A percentile compares a stretch with the other conserved stretches of the same genome.
Conservation (phyloP, 495 filamentous ascomycete species). For the Tuber melanosporum region DNA sequence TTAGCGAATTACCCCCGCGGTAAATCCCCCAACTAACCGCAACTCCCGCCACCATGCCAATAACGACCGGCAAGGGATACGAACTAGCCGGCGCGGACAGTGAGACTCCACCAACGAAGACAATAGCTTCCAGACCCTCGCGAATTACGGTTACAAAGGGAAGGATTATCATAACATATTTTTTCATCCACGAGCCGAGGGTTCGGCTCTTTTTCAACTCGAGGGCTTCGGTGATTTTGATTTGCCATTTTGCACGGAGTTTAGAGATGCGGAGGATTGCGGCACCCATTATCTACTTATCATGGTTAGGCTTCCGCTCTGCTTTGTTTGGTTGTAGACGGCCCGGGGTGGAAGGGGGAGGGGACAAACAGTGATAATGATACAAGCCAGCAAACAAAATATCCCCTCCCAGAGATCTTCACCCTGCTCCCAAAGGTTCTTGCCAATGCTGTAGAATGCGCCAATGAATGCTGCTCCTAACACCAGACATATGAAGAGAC, state of each 20-base stretch:
- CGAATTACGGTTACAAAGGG: slow-evolving; percentile 65
- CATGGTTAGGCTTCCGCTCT: not conserved
- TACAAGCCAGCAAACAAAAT: slow-evolving; percentile 54
- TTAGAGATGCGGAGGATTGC: slow-evolving; percentile 66
- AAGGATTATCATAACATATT: slow-evolving; percentile 64
- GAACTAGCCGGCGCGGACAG: slow-evolving; percentile 56
- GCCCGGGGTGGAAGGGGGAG: not conserved
- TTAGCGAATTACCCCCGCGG: slow-evolving; percentile 55
- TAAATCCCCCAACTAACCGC: slow-evolving; percentile 59
- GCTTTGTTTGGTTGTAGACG: not conserved
- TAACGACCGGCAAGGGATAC: slow-evolving; percentile 59
- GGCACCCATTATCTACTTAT: slow-evolving; percentile 55
- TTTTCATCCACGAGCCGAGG: slow-evolving; percentile 53
- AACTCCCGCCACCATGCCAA: slow-evolving; percentile 53
- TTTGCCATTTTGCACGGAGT: slow-evolving; percentile 63
- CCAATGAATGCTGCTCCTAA: slow-evolving; percentile 61
- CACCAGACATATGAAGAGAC: slow-evolving; percentile 53
- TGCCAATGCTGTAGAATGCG: slow-evolving; percentile 58
- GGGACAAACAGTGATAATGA: slow-evolving; percentile 54
- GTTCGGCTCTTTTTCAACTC: slow-evolving; percentile 45
- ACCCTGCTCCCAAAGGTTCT: slow-evolving; percentile 51
- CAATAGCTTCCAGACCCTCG: slow-evolving; percentile 62
- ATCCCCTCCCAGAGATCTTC: slow-evolving; percentile 66
- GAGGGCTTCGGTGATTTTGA: slow-evolving; percentile 56
- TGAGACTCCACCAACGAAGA: slow-evolving; percentile 66